Evolutionary conservation across 129 eudicot genomes (phyloP), one percentile per base, ranked within the genome.

Genomic region (Ambrosia artemisiifolia): DNA sequence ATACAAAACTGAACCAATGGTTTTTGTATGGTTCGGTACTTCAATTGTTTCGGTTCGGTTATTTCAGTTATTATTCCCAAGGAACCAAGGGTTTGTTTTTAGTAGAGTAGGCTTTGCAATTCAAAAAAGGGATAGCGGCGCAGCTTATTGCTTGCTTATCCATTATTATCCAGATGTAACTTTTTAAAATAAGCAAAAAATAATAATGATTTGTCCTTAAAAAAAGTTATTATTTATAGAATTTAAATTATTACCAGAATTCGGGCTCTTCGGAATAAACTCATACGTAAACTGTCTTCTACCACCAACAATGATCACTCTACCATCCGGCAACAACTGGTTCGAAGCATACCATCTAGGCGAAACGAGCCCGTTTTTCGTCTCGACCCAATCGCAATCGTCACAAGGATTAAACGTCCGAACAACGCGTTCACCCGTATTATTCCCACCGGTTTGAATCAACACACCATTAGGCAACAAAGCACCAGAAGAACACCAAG

Each of bases 401-500:
- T 33, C 70, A 72, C 88, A 83, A 0, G 88, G 84, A 63, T n/a
- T 71, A 46, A 79, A 71, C 49, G 73, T 64, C 11, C 84, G 62
- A 11, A 83, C 79, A 6, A 71, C 88, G 1, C 74, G 73, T 40
- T 84, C 89, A 5, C 86, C 89, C 5, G 57, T 76, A 2, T 75
- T 75, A 46, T 56, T 73, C 6, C 85, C 85, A 5, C 89, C 86
- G 3, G 83, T 77, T 13, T 84, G 88, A 60, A 84, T 67, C 64
- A 84, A 44, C 34, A 64, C 79, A 6, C 89, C 89, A 36, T 85
- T 65, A 0, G 89, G 81, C 32, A 73, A 20, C 65, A 81, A 56
- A 5, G 86, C 72, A 2, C 83, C 89, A 0, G 86, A 85, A 6
- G 89, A 85, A 57, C 89, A 85, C 89, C 89, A 85, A 0, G 80